Evolutionary conservation across 805 yeast species (phyloP).

Genomic region (Yarrowia phangngaensis): DNA sequence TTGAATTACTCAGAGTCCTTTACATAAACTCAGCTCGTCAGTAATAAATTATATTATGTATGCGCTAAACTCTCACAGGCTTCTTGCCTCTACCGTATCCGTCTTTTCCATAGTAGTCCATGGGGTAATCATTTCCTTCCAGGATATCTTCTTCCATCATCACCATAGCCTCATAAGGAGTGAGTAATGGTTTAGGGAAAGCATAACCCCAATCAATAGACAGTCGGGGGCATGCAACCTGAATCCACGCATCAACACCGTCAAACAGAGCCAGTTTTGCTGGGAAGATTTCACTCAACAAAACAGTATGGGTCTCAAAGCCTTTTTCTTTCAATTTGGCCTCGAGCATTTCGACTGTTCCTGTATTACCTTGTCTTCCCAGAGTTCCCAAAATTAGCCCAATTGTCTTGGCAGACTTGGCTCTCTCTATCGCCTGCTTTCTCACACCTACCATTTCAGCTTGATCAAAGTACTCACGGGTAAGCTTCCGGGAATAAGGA

Average conservation of each 20-base stretch:
- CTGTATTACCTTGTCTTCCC: slow-evolving; percentile 90
- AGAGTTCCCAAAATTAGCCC: slow-evolving; percentile 89
- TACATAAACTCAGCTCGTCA: too few species aligned
- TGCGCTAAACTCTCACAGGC: slow-evolving; percentile 43
- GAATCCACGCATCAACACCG: slow-evolving; percentile 91
- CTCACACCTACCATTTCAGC: slow-evolving; percentile 73
- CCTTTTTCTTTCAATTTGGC: slow-evolving; percentile 51
- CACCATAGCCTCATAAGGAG: slow-evolving; percentile 96
- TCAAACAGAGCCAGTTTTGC: slow-evolving; percentile 87
- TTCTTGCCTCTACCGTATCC: slow-evolving; percentile 87
- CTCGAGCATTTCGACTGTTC: slow-evolving; percentile 68
- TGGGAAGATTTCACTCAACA: slow-evolving; percentile 90
- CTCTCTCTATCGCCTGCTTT: slow-evolving; percentile 64
- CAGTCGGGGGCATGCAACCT: slow-evolving; percentile 94
- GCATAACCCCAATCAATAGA: slow-evolving; percentile 99
- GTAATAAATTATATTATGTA: too few species aligned
- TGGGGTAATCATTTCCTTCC: slow-evolving; percentile 71
- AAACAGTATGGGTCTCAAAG: slow-evolving; percentile 69
- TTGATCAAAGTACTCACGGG: slow-evolving; percentile 84
- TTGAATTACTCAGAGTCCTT: too few species aligned
- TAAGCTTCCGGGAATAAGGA: slow-evolving; percentile 88
- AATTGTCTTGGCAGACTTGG: slow-evolving; percentile 57
- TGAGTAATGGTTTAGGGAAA: slow-evolving; percentile 80
- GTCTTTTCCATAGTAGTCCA: slow-evolving; percentile 88
- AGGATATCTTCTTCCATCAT: slow-evolving; percentile 66